Base-by-base conservation (phyloP, 1,284 basidiomycete species). In the Apiotrichum gamsii region DNA sequence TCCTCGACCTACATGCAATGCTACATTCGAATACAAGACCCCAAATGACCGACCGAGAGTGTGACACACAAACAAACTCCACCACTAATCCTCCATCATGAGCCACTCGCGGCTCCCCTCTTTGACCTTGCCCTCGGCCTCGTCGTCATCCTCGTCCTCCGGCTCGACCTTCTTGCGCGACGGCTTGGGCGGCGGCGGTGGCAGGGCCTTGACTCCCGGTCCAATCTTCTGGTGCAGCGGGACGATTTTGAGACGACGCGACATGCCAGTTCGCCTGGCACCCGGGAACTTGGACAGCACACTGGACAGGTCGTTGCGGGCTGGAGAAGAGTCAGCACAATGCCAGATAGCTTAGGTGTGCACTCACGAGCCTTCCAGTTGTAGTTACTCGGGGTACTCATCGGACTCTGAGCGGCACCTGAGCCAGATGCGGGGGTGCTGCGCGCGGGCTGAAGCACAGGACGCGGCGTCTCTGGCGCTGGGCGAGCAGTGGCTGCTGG, bases 111-210 rank as follows among this genome's bases (percentile, higher is more conserved):
- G 54, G 50, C 58, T 63, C 11, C 34, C 55, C 31, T 59, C 61
- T 37, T 52, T 57, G 45, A 46, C 47, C 56, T 56, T 58, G 45
- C 47, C 53, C 54, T 63, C 57, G 33, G 54, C 59, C 43, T 64
- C 58, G n/a, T 53, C 54, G 31, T 60, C 52, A 5, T 72, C 64
- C 4, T 65, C 64, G 11, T 66, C 60, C 10, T 59, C 64, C 8
- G 64, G 58, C 19, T 67, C 68, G 8, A 62, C 60, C 49, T 69
- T 69, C 58, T 61, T 65, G 54, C 60, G 64, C 19, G 43, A 53
- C n/a, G n/a, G n/a, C 52, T 72, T 73, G 20, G 62, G 60, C 15
- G 71, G 71, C 5, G 60, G 55, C 3, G 71, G 70, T 3, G 71
- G 70, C 14, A 69, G 51, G 5, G 60, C 57, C 47, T 70, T 71